These are phyloP conservation scores for Cercospora brassicicola DNA, from an alignment of 2,329 filamentous ascomycete genomes.

Conservation along the genomic window DNA sequence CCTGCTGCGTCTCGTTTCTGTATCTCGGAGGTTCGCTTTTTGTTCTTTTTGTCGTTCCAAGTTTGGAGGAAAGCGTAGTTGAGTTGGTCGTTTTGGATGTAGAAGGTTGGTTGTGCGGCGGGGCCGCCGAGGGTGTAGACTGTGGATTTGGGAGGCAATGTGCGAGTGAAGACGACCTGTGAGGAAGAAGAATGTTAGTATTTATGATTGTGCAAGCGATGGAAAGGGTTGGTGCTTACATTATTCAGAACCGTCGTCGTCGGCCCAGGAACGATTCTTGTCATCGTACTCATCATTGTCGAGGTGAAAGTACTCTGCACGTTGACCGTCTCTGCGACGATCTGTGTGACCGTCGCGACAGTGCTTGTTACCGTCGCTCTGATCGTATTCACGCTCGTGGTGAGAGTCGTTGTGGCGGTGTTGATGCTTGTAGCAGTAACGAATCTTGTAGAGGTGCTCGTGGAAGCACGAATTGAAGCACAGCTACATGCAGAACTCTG, in stretches of 20 bases:
- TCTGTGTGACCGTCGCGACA: not conserved
- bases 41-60: not conserved
- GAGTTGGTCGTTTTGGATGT: constrained; percentile 8
- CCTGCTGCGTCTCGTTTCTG: not conserved
- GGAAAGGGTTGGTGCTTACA: not conserved
- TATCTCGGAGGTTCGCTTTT: not conserved
- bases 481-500: constrained; percentile 3
- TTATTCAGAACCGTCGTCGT: not conserved
- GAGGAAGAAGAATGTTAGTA: not conserved
- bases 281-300: not conserved
- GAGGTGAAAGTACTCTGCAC: not conserved
- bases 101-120: constrained; percentile 4
- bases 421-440: not conserved
- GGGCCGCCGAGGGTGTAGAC: not conserved
- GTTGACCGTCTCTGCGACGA: not conserved
- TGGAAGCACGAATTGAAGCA: not conserved
- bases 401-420: not conserved
- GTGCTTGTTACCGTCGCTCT: not conserved
- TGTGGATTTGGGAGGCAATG: not conserved
- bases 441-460: not conserved
- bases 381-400: not conserved
- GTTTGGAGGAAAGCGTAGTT: not conserved
- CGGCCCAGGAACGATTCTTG: not conserved
- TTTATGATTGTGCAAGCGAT: not conserved
- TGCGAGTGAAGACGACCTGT: not conserved